These are phyloP conservation scores for Cytospora leucostoma DNA, from an alignment of 2,329 filamentous ascomycete species.

Conservation along the genomic window DNA sequence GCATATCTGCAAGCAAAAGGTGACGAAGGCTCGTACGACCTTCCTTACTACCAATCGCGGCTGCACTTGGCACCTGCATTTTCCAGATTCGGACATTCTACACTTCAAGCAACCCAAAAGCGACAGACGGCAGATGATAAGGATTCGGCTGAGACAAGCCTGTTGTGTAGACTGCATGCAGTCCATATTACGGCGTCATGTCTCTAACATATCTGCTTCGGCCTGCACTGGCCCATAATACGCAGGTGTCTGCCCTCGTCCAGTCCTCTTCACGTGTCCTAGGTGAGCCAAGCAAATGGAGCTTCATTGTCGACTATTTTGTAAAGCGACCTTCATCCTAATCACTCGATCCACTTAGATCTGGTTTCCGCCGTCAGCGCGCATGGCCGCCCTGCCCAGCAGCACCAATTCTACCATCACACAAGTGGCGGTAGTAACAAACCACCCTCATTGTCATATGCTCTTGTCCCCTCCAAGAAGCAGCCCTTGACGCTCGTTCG, in stretches of 20 bases:
- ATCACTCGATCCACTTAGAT: constrained; percentile 10
- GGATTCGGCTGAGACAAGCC: constrained; percentile 3
- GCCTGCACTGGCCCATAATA: constrained; percentile 29
- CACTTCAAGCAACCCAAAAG: not conserved
- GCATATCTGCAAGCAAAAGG: not conserved
- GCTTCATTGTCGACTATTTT: not conserved
- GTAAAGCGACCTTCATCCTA: not conserved
- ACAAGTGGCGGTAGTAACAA: constrained; percentile 37
- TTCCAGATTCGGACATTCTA: not conserved
- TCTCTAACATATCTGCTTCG: constrained; percentile 29
- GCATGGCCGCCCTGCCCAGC: constrained; percentile 18
- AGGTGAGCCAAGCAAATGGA: constrained; percentile 9
- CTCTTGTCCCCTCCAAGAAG: constrained; percentile 32
- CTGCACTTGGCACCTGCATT: not conserved
- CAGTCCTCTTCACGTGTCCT: constrained; percentile 23
- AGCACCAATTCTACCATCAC: constrained; percentile 42
- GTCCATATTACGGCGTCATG: constrained; percentile 16
- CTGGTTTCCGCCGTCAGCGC: constrained; percentile 9
- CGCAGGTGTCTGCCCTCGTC: constrained; percentile 16
- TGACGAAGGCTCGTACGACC: not conserved
- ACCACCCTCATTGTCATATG: constrained; percentile 29
- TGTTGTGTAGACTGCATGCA: constrained; percentile 20
- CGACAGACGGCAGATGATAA: constrained; percentile 15
- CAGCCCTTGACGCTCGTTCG: constrained; percentile 43
- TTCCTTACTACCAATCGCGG: not conserved